Evolutionary conservation across 2,329 filamentous ascomycete genomes (phyloP), one percentile per base, ranked within the genome.

Genomic region (Trichoderma breve): DNA sequence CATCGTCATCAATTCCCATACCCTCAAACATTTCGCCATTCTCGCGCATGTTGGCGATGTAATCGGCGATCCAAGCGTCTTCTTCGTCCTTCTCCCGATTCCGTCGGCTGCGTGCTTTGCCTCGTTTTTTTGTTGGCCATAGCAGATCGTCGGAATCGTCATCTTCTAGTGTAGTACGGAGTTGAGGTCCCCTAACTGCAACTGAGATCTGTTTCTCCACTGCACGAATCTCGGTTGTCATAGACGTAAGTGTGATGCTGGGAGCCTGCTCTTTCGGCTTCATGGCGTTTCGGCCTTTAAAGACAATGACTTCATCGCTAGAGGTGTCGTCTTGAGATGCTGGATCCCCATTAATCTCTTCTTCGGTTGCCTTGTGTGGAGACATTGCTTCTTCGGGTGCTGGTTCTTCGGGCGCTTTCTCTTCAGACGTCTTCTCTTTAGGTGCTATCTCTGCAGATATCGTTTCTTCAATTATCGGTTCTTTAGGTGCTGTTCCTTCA

Each of bases 251-350:
- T 70, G 72, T 74, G 36, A 79, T 77, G 28, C 66, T 8, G 57
- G 36, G 26, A 51, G 47, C 14, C 51, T 43, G 32, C n/a, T 30
- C 6, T 51, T 76, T 77, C 12, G 72, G 26, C 69, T 73, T 79
- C 76, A 75, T 71, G 76, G 78, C 71, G 70, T 82, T 81, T 69
- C 90, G 85, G 51, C 90, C 90, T 72, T 84, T 86, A 78, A 93
- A 93, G 0, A 93, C 77, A 61, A 94, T 89, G 6, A 93, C 83
- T 74, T 97, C 81, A 12, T 81, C 92, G 76, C 91, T 92, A 0
- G 91, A 93, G 61, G 73, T 78, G 43, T 74, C 78, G 11, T 77
- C 76, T 26, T 74, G 30, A 15, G 15, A 18, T 21, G 5, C 34
- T 30, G 8, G 47, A 6, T 57, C 30, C 3, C 14, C 61, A 9